phyloP scores from a whole-genome alignment of 2,329 filamentous ascomycete species.

The Botrytis aclada region DNA sequence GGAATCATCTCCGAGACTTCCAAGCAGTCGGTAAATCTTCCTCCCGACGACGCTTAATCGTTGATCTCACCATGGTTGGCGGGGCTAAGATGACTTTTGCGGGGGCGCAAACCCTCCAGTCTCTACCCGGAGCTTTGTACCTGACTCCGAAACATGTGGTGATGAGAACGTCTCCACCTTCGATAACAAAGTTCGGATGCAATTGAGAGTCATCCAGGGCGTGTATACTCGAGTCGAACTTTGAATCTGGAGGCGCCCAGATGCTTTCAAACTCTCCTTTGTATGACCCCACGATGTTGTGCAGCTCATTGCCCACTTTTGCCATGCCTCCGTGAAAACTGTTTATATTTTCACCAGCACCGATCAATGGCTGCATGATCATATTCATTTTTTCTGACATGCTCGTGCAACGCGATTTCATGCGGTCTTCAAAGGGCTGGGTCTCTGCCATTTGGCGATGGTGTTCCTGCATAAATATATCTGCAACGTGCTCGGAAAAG shows the following conservation, averaged over 20 bases:
- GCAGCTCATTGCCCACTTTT: neutral
- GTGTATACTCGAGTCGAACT: neutral
- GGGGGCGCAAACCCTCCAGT: neutral
- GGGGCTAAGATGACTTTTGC: neutral
- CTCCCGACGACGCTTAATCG: neutral
- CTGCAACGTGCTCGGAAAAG: neutral
- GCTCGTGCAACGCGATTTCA: neutral
- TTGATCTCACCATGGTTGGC: neutral
- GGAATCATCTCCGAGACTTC: neutral
- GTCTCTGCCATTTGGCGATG: neutral
- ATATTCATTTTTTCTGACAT: neutral
- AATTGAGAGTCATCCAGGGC: neutral
- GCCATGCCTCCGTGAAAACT: neutral
- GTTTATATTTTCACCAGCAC: neutral
- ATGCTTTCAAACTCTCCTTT: neutral
- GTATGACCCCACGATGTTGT: neutral
- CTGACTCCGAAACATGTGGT: neutral
- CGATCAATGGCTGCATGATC: slow-evolving; percentile 10
- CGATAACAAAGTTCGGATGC: neutral
- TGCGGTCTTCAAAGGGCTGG: neutral
- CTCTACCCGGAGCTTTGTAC: neutral
- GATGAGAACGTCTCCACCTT: neutral
- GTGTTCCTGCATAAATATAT: neutral
- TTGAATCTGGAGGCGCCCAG: neutral
- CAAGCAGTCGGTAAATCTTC: neutral